Percentiles rank a stretch among this genome's conserved stretches.
Evolutionary conservation across 495 filamentous ascomycete species (phyloP).

Genomic region (Aspergillus sclerotioniger): DNA sequence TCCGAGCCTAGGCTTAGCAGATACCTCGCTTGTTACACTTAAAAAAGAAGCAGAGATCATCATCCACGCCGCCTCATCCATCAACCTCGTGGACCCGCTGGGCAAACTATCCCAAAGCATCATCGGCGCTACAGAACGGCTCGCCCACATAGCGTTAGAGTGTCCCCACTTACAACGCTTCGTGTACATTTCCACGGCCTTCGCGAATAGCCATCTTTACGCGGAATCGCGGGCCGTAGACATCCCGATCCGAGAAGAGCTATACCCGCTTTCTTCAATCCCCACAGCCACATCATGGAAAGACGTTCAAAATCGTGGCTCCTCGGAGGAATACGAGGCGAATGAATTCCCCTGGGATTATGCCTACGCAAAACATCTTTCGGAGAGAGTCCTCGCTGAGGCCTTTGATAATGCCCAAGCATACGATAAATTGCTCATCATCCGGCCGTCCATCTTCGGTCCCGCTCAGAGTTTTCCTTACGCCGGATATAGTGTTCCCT

Average conservation of each 20-base stretch:
- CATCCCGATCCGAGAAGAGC: neutral
- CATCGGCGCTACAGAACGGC: conserved; percentile 2
- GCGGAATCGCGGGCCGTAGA: neutral
- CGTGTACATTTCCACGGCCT: conserved; percentile 21
- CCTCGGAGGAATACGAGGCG: conserved; percentile 5
- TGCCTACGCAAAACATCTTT: conserved; percentile 23
- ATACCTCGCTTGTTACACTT: neutral
- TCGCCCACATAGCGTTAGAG: neutral
- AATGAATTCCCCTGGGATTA: conserved; percentile 20
- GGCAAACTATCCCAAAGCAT: conserved; percentile 2
- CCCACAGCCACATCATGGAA: neutral
- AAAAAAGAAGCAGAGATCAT: conserved; percentile 13
- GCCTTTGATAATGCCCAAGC: neutral
- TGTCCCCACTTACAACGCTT: conserved; percentile 9
- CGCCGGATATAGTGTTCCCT: conserved; percentile 8
- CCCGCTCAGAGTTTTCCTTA: conserved; percentile 14
- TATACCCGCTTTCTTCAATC: conserved; percentile 4
- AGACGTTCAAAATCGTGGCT: conserved; percentile 1
- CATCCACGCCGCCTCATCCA: conserved; percentile 26
- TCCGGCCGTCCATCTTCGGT: conserved; percentile 20
- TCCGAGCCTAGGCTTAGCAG: neutral
- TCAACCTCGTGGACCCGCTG: conserved; percentile 18
- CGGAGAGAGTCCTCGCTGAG: conserved; percentile 14
- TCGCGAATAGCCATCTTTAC: conserved; percentile 3
- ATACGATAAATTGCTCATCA: conserved; percentile 11